phyloP scores from a whole-genome alignment of 441 rosid species.

The Kokia cookei region DNA sequence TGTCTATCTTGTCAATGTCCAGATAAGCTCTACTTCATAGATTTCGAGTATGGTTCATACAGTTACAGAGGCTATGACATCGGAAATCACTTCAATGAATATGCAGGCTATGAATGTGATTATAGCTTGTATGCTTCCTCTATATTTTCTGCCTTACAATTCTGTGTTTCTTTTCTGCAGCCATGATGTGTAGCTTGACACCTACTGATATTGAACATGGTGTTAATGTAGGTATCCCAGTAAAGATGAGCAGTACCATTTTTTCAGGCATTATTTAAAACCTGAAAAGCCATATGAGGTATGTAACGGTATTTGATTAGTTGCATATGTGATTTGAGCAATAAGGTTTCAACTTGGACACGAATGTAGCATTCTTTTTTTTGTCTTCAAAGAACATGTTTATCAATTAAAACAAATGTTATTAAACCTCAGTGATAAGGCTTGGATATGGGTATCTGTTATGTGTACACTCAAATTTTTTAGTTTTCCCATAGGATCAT shows the following conservation, averaged over 20 bases:
- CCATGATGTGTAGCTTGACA: neutral
- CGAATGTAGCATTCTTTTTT: neutral
- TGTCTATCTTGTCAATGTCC: constrained; percentile 21
- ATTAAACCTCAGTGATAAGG: no score
- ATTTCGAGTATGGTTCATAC: constrained; percentile 98
- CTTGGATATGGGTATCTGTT: no score
- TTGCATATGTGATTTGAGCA: neutral
- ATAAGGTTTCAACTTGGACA: neutral
- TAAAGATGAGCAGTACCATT: constrained; percentile 79
- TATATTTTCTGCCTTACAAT: constrained; percentile 2
- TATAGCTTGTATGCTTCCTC: constrained; percentile 58
- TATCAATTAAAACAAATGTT: no score
- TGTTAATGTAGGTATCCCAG: constrained; percentile 63
- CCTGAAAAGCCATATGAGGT: constrained; percentile 81
- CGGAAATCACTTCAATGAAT: constrained; percentile 97
- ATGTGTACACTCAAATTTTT: no score
- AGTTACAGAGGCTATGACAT: constrained; percentile 93
- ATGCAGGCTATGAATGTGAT: constrained; percentile 95
- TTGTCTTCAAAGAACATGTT: neutral
- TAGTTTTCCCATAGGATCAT: no score
- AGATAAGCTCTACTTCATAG: constrained; percentile 90
- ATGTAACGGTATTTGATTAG: neutral
- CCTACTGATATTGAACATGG: constrained; percentile 9
- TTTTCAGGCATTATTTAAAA: constrained; percentile 77
- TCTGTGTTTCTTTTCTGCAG: constrained; percentile 3